phyloP scores from a whole-genome alignment of 768 basidiomycete genomes.

The Suillus discolor region DNA sequence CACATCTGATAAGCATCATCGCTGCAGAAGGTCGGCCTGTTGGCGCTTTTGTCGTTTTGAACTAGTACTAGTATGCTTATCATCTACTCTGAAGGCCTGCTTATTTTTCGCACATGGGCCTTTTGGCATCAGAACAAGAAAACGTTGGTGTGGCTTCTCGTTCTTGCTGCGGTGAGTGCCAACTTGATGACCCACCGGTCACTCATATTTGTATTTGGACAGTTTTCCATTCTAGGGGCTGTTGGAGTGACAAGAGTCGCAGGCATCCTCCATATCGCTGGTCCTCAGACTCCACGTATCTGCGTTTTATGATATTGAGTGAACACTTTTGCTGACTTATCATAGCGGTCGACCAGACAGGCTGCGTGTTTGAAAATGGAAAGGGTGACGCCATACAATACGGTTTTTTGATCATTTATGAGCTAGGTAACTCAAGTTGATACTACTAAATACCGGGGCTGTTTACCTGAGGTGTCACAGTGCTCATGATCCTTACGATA shows the following conservation, averaged over 20 bases:
- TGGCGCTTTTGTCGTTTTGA: background rate
- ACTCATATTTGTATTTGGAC: background rate
- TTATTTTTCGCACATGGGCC: conserved; percentile 3
- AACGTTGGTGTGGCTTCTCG: background rate
- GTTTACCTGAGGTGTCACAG: background rate
- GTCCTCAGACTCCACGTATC: background rate
- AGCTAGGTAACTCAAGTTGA: background rate
- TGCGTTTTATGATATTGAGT: background rate
- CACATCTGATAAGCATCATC: conserved; percentile 7
- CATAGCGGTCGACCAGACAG: background rate
- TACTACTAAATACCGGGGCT: background rate
- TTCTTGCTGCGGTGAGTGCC: background rate
- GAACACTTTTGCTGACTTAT: background rate
- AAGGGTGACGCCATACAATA: background rate
- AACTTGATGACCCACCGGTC: background rate
- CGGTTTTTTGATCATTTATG: background rate
- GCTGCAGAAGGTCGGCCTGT: conserved; percentile 8
- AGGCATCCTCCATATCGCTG: background rate
- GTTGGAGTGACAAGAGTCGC: background rate
- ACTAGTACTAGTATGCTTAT: background rate
- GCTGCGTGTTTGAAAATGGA: background rate
- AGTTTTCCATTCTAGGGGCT: background rate
- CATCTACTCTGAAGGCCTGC: background rate
- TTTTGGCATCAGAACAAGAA: conserved; percentile 7
- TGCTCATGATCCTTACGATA: conserved; percentile 2